Base-by-base conservation (phyloP, 2,329 filamentous ascomycete species). In the Ophiocordyceps camponoti-floridani region DNA sequence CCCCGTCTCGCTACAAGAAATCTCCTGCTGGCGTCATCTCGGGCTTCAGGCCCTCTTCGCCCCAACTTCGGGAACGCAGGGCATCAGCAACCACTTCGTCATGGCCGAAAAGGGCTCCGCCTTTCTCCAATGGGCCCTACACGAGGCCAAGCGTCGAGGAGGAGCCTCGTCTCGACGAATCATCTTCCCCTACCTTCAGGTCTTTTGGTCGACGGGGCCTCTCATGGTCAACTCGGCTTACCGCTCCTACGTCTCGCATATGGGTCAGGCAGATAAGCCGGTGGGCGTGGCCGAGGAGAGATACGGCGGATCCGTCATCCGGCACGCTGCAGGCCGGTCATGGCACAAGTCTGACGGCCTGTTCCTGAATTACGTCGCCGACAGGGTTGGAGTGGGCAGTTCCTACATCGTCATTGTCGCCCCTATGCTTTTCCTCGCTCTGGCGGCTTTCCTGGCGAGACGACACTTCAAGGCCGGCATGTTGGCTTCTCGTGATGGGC, bases 41-140 rank as follows among this genome's bases (percentile, higher is more conserved):
- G 50, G 43, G 1, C 33, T 46, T 5, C 44, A 50, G 23, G 50
- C 44, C 40, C 45, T 51, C 2, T 49, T 55, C n/a, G 49, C 48
- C 1, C 44, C 53, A 1, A 54, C 47, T 0, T 41, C 37, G 1
- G 48, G 47, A 1, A 47, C 44, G 10, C 10, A 18, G 9, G 49
- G 52, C 0, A 16, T 53, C 13, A 55, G 53, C 41, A 55, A 54
- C 41, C 53, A 55, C 48, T 54, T 54, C 46, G 52, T 55, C 50
- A 52, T 55, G 52, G 53, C 50, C 1, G 42, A 49, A 18, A 31
- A 37, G 2, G 48, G 45, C 0, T 50, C 52, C 1, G 40, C 47
- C 14, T 50, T 55, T 8, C 44, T 55, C 1, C 43, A 46, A n/a
- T 52, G 49, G 50, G 43, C 50, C 3, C 45, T 54, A 2, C 44